Conservation (phyloP, 1,284 basidiomycete species). For the Heliocybe sulcata region DNA sequence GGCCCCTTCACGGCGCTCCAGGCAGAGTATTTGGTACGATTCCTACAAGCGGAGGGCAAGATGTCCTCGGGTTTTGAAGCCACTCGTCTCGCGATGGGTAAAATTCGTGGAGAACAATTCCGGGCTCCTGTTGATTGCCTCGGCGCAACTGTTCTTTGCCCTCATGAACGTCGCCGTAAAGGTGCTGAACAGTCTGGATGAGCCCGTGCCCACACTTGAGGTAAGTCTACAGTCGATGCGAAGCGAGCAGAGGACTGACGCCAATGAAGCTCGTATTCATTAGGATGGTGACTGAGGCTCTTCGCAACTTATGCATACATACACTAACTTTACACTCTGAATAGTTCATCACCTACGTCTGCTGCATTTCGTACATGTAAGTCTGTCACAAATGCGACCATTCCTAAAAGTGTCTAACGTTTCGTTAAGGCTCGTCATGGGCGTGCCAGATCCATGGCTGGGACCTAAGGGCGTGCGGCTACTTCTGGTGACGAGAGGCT, state of each 20-base stretch:
- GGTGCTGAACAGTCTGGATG: constrained; percentile 47
- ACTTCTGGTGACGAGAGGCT: constrained; percentile 51
- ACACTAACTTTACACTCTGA: not conserved
- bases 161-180: constrained; percentile 59
- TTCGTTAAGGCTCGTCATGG: constrained; percentile 32
- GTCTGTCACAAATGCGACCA: constrained; percentile 7
- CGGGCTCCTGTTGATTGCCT: constrained; percentile 57
- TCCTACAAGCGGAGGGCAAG: not conserved
- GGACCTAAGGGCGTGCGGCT: constrained; percentile 64
- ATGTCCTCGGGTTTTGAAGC: not conserved
- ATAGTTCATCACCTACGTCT: constrained; percentile 36
- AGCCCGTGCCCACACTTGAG: constrained; percentile 51
- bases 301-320: not conserved
- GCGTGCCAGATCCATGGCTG: constrained; percentile 55
- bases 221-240: constrained; percentile 22
- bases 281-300: not conserved
- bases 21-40: not conserved
- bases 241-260: not conserved
- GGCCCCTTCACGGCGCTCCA: not conserved
- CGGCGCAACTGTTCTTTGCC: constrained; percentile 56
- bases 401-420: constrained; percentile 10
- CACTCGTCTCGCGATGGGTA: not conserved
- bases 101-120: constrained; percentile 33
- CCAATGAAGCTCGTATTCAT: not conserved
- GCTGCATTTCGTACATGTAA: constrained; percentile 36